Evolutionary conservation across 2,329 filamentous ascomycete species (phyloP).

Genomic region (Fusarium pseudonygamai): DNA sequence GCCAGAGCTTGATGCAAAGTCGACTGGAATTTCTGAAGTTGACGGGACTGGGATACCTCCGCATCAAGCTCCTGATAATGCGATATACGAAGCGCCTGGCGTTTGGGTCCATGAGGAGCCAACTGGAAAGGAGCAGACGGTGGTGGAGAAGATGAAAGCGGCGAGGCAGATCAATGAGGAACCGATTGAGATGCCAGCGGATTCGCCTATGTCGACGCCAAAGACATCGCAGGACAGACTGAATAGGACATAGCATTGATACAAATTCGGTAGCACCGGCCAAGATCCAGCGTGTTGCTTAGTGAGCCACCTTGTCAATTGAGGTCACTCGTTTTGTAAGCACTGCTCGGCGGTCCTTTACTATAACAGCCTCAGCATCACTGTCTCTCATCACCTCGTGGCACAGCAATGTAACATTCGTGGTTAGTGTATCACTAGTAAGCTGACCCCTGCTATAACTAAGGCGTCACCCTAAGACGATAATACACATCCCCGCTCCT

Average conservation of each 20-base stretch:
- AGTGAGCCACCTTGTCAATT: rapidly evolving
- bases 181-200: background rate
- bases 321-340: rapidly evolving
- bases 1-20: background rate
- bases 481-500: no score
- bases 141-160: background rate
- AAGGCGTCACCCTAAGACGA: no score
- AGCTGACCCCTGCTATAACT: background rate
- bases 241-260: background rate
- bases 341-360: rapidly evolving
- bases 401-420: background rate
- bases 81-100: background rate
- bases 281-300: rapidly evolving
- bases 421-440: background rate
- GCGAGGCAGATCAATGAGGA: background rate
- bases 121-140: background rate
- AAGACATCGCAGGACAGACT: background rate
- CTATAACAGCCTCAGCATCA: background rate
- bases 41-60: background rate
- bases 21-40: background rate
- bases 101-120: background rate
- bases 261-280: background rate
- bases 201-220: background rate
- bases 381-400: background rate
- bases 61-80: background rate